Percentiles rank a stretch among this genome's conserved stretches.
Conservation (phyloP, 1,284 basidiomycete species). For the Malassezia furfur region DNA sequence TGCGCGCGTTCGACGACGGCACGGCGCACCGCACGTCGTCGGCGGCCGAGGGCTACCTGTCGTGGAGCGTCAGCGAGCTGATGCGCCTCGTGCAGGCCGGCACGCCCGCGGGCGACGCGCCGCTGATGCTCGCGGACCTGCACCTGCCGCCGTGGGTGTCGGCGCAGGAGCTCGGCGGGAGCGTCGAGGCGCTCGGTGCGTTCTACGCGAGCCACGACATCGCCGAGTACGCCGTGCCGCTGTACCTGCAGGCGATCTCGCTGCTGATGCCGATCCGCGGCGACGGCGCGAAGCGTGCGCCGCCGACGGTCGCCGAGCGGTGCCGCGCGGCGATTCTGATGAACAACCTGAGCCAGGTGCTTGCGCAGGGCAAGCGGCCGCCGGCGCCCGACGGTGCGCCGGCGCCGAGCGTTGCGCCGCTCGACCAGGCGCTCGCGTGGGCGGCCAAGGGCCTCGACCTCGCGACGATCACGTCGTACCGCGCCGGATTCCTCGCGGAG, state of each 20-base stretch:
- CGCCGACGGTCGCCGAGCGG: slow-evolving; percentile 36
- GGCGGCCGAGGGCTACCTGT: slow-evolving; percentile 39
- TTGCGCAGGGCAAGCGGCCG: slow-evolving; percentile 19
- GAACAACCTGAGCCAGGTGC: slow-evolving; percentile 45
- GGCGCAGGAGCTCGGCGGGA: slow-evolving; percentile 37
- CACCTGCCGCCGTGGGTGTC: slow-evolving; percentile 45
- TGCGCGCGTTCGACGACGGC: slow-evolving; percentile 14
- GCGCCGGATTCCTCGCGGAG: slow-evolving; percentile 27
- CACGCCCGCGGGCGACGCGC: background rate
- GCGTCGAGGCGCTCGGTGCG: slow-evolving; percentile 45
- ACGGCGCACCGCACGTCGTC: slow-evolving; percentile 19
- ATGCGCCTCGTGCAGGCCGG: slow-evolving; percentile 21
- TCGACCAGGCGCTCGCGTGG: slow-evolving; percentile 40
- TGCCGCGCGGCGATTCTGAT: slow-evolving; percentile 43
- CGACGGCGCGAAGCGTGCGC: background rate
- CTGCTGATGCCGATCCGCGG: slow-evolving; percentile 31
- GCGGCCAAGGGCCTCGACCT: slow-evolving; percentile 40
- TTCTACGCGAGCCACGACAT: slow-evolving; percentile 41
- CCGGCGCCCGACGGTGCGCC: background rate
- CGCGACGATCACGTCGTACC: slow-evolving; percentile 27
- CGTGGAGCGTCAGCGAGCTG: slow-evolving; percentile 47
- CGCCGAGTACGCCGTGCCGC: slow-evolving; percentile 45
- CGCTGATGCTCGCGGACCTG: slow-evolving; percentile 37
- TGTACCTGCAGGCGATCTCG: slow-evolving; percentile 46
- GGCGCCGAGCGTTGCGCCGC: background rate